Conservation (phyloP, 2,329 filamentous ascomycete species). For the Thielaviopsis ethacetica region DNA sequence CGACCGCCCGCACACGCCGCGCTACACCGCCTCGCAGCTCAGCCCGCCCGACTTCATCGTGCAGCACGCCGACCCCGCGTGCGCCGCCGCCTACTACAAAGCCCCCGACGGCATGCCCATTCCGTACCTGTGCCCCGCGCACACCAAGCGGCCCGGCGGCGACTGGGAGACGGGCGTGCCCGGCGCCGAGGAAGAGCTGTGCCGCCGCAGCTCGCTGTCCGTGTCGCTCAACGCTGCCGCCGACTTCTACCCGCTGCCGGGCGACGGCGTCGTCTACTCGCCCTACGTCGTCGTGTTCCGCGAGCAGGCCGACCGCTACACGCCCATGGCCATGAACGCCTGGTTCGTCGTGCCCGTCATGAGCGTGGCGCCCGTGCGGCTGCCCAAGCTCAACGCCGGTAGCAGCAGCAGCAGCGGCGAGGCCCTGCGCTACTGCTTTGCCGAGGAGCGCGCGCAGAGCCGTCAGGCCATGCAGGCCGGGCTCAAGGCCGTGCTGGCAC, state of each 20-base stretch:
- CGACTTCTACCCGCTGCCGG: conserved; percentile 48
- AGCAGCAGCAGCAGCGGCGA: conserved; percentile 29
- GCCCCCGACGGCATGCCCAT: conserved; percentile 28
- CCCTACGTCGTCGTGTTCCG: conserved; percentile 57
- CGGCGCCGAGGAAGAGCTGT: conserved; percentile 48
- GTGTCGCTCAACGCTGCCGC: conserved; percentile 45
- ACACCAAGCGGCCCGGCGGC: conserved; percentile 61
- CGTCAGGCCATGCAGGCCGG: conserved; percentile 56
- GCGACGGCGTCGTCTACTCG: conserved; percentile 53
- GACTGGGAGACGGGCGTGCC: conserved; percentile 54
- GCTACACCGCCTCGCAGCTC: conserved; percentile 14
- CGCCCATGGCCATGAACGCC: conserved; percentile 31
- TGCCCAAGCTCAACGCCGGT: conserved; percentile 45
- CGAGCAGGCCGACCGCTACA: conserved; percentile 49
- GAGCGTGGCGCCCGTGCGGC: conserved; percentile 53
- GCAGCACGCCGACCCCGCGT: conserved; percentile 40
- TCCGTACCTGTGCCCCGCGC: conserved; percentile 56
- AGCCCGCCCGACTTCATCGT: conserved; percentile 32
- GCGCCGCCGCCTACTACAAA: conserved; percentile 42
- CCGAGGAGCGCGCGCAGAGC: conserved; percentile 54
- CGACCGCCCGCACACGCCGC: conserved; percentile 27
- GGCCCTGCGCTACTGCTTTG: conserved; percentile 48
- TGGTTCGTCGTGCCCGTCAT: conserved; percentile 53
- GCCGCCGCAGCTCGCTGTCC: conserved; percentile 56
- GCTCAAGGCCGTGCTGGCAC: conserved; percentile 50